Conservation (phyloP, 129 eudicot genomes). For the Helichrysum umbraculigerum region DNA sequence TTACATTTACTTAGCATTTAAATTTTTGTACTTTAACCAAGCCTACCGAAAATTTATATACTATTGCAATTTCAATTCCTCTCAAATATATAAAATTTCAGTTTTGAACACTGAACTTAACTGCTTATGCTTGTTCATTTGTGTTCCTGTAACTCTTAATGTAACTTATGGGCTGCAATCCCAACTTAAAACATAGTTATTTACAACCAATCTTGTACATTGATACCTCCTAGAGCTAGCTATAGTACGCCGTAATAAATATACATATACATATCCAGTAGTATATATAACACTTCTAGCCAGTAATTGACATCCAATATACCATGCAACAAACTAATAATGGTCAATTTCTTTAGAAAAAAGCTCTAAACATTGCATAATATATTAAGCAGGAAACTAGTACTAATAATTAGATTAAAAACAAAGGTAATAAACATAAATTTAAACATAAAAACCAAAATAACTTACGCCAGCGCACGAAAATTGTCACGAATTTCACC, state of each 20-base stretch:
- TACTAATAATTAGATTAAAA: slow-evolving; percentile 8
- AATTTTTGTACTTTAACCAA: not conserved
- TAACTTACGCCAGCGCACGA: slow-evolving; percentile 81
- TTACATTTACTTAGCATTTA: not conserved
- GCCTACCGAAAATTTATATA: not conserved
- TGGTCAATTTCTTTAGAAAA: not conserved
- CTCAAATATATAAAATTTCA: too few relatives aligned
- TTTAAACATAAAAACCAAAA: not conserved
- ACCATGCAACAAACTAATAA: not conserved
- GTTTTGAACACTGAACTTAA: not conserved
- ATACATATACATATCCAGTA: not conserved
- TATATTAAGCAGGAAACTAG: not conserved
- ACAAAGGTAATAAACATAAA: slow-evolving; percentile 3
- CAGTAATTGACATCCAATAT: not conserved
- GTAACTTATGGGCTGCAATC: not conserved
- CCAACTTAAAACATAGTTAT: slow-evolving; percentile 8
- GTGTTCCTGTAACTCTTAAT: slow-evolving; percentile 5
- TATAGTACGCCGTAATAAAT: not conserved
- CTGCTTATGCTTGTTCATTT: not conserved
- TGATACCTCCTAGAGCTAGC: slow-evolving; percentile 1
- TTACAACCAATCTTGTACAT: slow-evolving; percentile 13
- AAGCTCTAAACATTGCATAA: not conserved
- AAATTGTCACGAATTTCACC: slow-evolving; percentile 92
- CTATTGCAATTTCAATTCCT: not conserved
- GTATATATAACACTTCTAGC: not conserved